phyloP scores from a whole-genome alignment of 2,329 filamentous ascomycete species.

The Neonectria sp. region DNA sequence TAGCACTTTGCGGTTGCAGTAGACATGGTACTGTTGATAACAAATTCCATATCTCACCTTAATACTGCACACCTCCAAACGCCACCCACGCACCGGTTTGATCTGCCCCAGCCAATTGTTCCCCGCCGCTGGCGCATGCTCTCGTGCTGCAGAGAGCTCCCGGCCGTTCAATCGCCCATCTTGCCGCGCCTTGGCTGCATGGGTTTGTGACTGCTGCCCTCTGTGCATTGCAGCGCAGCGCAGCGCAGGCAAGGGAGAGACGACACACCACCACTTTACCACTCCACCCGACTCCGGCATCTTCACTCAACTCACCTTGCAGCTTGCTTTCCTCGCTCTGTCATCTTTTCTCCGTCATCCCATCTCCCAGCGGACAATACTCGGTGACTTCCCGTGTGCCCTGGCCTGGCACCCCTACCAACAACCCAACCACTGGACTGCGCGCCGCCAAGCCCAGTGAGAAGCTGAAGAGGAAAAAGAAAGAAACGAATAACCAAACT shows the following conservation, averaged over 20 bases:
- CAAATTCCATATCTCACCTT: background rate
- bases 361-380: background rate
- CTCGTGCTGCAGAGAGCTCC: conserved; percentile 14
- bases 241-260: background rate
- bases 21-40: background rate
- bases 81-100: conserved; percentile 9
- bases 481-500: background rate
- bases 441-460: background rate
- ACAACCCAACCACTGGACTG: background rate
- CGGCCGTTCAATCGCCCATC: conserved; percentile 37
- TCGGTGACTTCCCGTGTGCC: conserved; percentile 18
- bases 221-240: background rate
- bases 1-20: too few relatives aligned
- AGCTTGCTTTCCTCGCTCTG: background rate
- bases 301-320: conserved; percentile 3
- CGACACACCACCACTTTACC: conserved; percentile 1
- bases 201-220: conserved; percentile 12
- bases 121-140: conserved; percentile 40
- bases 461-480: background rate
- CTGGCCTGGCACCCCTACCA: conserved; percentile 1
- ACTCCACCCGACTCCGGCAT: background rate
- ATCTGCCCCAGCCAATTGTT: conserved; percentile 36
- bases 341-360: background rate
- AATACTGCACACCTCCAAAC: background rate
- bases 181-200: conserved; percentile 45